Evolutionary conservation across 1,139 yeast species (phyloP), one percentile per base, ranked within the genome.

Genomic region (Yamadazyma mexicana): DNA sequence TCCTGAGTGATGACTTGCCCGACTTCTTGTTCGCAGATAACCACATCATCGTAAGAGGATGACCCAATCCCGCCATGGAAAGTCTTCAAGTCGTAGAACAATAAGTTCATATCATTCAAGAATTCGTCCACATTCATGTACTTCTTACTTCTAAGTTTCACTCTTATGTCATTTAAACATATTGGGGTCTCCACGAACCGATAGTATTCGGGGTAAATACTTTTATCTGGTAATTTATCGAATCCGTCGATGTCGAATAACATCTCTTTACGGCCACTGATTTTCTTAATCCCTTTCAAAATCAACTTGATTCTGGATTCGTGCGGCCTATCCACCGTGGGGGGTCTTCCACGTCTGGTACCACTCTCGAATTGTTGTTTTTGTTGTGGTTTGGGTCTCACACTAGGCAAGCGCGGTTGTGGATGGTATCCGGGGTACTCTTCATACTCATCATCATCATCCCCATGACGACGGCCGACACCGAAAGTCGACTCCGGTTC

Each of bases 301-400:
- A 92, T 83, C 47, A 87, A 81, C 61, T 91, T 91, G 58, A 91
- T 89, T 47, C 97, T 75, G 52, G 88, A 89, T 62, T 92, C 97
- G 61, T 85, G 91, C 4, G 97, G 97, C 53, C 86, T 82, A 61
- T 91, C 98, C 42, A 91, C 94, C 39, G 91, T 87, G 1, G 98
- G 98, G 7, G 98, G 98, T 55, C 97, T 79, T 31, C 97, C 97
- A 55, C 98, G 75, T 60, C 87, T 82, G 39, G 80, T 79, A 48
- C 89, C 84, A 39, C 79, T 73, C 46, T 80, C 86, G 17, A 31
- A 37, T 17, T 35, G 38, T 16, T 28, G 31, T 15, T 35, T 36
- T 9, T 28, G 31, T 23, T 34, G 38, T 6, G 26, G 18, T 17
- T 39, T 42, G 18, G 39, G 27, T 29, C 33, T 28, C 12, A 31